phyloP scores from a whole-genome alignment of 139 green algal genomes.

The Chlamydomonas incerta region DNA sequence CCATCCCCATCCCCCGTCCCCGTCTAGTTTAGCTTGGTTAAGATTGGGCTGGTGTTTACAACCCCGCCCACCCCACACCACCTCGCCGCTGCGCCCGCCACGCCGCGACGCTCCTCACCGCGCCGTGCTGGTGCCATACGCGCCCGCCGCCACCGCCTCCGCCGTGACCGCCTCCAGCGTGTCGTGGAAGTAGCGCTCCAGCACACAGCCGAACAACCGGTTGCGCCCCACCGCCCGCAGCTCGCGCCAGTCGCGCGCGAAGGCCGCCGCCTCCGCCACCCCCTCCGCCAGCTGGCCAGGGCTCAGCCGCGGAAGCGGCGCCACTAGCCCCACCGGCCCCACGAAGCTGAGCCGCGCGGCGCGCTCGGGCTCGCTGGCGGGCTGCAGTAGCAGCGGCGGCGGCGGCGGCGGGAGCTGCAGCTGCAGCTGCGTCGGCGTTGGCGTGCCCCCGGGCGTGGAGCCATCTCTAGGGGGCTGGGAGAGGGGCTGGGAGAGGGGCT shows the following conservation, averaged over 20 bases:
- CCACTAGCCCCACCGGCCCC: slow-evolving; percentile 61
- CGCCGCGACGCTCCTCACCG: slow-evolving; percentile 23
- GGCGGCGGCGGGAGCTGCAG: too few relatives aligned
- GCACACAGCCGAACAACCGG: slow-evolving; percentile 33
- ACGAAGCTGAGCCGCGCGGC: slow-evolving; percentile 52
- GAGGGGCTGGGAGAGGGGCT: too few relatives aligned
- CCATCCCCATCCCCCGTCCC: too few relatives aligned
- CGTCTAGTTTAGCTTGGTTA: too few relatives aligned
- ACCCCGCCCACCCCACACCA: too few relatives aligned
- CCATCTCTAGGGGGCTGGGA: too few relatives aligned
- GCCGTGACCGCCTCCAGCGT: slow-evolving; percentile 62
- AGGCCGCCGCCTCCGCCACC: slow-evolving; percentile 64
- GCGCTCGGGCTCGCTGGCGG: not conserved
- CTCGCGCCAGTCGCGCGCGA: slow-evolving; percentile 84
- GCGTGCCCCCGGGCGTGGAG: too few relatives aligned
- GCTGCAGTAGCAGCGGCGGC: too few relatives aligned
- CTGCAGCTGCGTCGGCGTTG: too few relatives aligned
- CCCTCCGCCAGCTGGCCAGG: slow-evolving; percentile 49
- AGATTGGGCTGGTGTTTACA: too few relatives aligned
- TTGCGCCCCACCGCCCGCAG: slow-evolving; percentile 66
- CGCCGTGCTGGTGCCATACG: slow-evolving; percentile 71
- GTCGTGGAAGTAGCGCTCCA: slow-evolving; percentile 50
- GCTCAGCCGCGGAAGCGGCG: slow-evolving; percentile 40
- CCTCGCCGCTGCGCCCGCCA: too few relatives aligned
- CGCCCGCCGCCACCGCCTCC: slow-evolving; percentile 61